Evolutionary conservation across 2,329 filamentous ascomycete genomes (phyloP), one percentile per base, ranked within the genome.

Genomic region (Fusarium newnesense): DNA sequence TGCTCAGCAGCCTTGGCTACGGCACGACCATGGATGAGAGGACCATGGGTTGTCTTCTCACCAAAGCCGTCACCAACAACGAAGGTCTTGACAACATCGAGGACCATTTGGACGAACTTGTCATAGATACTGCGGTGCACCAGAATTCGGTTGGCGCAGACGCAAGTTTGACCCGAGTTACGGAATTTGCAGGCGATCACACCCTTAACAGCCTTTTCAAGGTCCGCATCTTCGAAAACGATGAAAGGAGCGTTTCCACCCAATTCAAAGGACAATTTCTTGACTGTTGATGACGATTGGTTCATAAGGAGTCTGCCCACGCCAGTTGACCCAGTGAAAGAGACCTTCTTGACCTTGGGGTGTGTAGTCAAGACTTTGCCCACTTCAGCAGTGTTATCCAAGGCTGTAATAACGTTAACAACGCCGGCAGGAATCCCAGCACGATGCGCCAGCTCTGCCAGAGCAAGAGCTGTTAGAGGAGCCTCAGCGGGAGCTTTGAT

Each of bases 401-500:
- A 82, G 0, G 93, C 88, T 4, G 94, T 96, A 62, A 98, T 87
- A 69, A 97, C 86, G 83, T 98, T 97, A 69, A 97, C 89, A 3
- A 97, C 95, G 46, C 95, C 95, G 75, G 91, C 91, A 34, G 95
- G 95, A 40, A 97, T 92, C 32, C 95, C 95, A 19, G 95, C 95
- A 37, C 95, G 91, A 77, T 93, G 89, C 11, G 92, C 93, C 46
- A 97, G 88, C 82, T 97, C 95, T 5, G 93, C 93, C 34, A 97
- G 83, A 5, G 95, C 95, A 52, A 97, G 91, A 3, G 94, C 90
- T 28, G 94, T 97, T 80, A 96, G 94, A 0, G 95, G 95, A 8
- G 95, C 97, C 85, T 97, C 95, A 42, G 92, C 92, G 4, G 95
- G 94, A 40, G 94, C 92, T 83, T 98, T 98, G 72, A 91, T 91